Evolutionary conservation across 2,329 filamentous ascomycete genomes (phyloP).

Genomic region (Penicillium sclerotigenum): DNA sequence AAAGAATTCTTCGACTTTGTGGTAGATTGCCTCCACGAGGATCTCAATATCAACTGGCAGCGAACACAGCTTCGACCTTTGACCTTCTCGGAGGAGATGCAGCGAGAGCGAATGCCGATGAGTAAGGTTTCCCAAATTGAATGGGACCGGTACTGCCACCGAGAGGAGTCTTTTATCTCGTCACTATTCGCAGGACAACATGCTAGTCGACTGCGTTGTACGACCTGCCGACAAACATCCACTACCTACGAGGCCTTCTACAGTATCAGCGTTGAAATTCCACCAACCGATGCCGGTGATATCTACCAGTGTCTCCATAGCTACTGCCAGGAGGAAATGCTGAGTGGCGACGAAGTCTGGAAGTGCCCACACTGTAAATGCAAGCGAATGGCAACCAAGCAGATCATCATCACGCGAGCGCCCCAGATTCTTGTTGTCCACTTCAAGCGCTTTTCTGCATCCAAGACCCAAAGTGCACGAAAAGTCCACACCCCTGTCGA

Average conservation of each 20-base stretch:
- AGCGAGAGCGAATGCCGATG: constrained; percentile 59
- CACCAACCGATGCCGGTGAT: constrained; percentile 56
- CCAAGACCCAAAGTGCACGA: constrained; percentile 53
- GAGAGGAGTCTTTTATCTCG: constrained; percentile 72
- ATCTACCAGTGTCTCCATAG: constrained; percentile 67
- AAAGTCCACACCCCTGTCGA: constrained; percentile 71
- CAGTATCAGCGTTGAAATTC: constrained; percentile 68
- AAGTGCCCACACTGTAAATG: constrained; percentile 72
- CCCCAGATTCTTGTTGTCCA: constrained; percentile 76
- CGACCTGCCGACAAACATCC: constrained; percentile 59
- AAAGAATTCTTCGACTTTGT: constrained; percentile 86
- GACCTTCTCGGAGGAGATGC: constrained; percentile 58
- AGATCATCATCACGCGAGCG: constrained; percentile 70
- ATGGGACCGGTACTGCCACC: constrained; percentile 68
- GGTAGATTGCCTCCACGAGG: constrained; percentile 76
- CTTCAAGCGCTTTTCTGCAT: constrained; percentile 67
- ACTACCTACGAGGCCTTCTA: constrained; percentile 70
- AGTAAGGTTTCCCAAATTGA: constrained; percentile 67
- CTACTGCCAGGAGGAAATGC: constrained; percentile 64
- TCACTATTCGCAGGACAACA: constrained; percentile 74
- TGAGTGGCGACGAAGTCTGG: constrained; percentile 67
- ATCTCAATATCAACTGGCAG: constrained; percentile 70
- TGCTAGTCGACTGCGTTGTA: constrained; percentile 59
- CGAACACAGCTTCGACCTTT: constrained; percentile 57
- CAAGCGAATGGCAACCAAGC: constrained; percentile 64